Conservation (phyloP, 257 asterid species). For the Hygrophila difformis region DNA sequence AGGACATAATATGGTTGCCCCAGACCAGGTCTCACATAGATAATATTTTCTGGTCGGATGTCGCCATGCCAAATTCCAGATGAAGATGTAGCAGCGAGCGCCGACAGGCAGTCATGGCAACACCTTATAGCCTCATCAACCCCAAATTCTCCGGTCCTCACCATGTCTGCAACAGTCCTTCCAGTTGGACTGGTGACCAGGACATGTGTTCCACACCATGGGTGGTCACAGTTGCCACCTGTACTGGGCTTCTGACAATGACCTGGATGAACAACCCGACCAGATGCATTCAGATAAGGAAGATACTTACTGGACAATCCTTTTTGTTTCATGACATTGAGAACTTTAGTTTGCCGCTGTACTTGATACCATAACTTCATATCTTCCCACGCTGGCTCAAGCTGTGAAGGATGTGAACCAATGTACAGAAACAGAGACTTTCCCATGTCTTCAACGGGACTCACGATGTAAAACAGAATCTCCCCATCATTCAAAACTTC, state of each 20-base stretch:
- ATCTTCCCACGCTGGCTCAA: conserved; percentile 96
- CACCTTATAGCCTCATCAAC: too few relatives aligned
- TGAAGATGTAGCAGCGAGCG: conserved; percentile 57
- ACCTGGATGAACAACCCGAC: conserved; percentile 82
- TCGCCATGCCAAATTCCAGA: conserved; percentile 97
- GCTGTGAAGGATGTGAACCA: too few relatives aligned
- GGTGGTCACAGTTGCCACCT: conserved; percentile 60
- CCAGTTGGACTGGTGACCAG: conserved; percentile 75
- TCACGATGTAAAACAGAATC: conserved; percentile 41
- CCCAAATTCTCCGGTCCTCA: conserved; percentile 54
- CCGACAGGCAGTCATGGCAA: conserved; percentile 89
- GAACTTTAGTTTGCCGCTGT: conserved; percentile 92
- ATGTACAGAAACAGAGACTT: too few relatives aligned
- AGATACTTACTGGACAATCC: conserved; percentile 80
- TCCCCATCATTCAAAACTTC: conserved; percentile 61
- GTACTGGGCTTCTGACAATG: conserved; percentile 50
- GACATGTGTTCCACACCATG: conserved; percentile 86
- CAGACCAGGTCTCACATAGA: conserved; percentile 46
- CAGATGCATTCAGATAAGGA: conserved; percentile 66
- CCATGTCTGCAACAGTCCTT: conserved; percentile 65
- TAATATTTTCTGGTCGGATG: conserved; percentile 80
- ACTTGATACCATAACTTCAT: too few relatives aligned
- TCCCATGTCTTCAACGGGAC: conserved; percentile 49
- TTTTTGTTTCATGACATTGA: conserved; percentile 64
- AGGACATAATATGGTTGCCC: conserved; percentile 59